phyloP scores from a whole-genome alignment of 2,329 filamentous ascomycete genomes.

The Beauveria bassiana region DNA sequence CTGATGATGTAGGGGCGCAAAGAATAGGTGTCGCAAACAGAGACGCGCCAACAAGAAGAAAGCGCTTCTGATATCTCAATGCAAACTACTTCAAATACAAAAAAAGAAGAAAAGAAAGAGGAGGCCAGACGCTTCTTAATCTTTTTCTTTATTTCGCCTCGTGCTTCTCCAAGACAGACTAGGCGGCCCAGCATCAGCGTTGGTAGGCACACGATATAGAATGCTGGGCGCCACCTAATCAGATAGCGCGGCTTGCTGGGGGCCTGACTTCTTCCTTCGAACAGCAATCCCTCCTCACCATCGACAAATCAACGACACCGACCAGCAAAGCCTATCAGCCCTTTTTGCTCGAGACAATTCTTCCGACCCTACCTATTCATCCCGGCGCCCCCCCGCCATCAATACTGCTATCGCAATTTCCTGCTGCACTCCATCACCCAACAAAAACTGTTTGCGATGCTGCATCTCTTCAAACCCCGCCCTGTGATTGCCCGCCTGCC shows the following conservation, averaged over 20 bases:
- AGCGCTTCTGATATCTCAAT: no score
- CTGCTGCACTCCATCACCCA: no score
- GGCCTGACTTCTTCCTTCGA: neutral
- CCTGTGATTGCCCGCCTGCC: no score
- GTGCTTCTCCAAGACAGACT: neutral
- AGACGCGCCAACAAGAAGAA: neutral
- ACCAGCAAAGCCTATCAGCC: neutral
- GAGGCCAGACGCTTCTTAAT: neutral
- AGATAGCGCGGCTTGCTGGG: neutral
- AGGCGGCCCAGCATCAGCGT: neutral
- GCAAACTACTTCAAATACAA: no score
- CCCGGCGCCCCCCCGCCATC: no score
- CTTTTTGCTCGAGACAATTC: no score
- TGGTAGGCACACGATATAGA: neutral
- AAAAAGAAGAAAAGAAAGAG: neutral
- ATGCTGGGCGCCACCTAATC: neutral
- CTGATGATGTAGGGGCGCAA: no score
- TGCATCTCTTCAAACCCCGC: no score
- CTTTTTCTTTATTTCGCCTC: neutral
- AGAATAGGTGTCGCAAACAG: neutral
- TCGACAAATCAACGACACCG: neutral
- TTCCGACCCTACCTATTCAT: no score
- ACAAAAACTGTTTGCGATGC: no score
- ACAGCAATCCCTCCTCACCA: neutral
- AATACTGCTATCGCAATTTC: no score